phyloP scores from a whole-genome alignment of 148 eudicot species.

The Tetragonia tetragonoides region DNA sequence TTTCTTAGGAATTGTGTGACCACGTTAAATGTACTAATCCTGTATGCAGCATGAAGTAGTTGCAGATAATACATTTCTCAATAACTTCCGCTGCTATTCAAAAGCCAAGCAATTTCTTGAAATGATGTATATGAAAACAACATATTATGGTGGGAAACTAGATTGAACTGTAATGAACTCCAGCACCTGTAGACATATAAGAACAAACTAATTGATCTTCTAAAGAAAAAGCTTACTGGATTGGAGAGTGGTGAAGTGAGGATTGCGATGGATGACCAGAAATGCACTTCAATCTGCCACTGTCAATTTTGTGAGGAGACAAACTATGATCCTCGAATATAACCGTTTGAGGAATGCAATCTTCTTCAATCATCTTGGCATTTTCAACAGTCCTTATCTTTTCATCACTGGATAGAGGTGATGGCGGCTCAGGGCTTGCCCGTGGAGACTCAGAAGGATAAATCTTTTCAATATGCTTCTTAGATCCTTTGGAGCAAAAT shows the following conservation, averaged over 20 bases:
- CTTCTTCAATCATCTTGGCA: slow-evolving; percentile 22
- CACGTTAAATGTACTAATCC: neutral
- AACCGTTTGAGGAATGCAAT: slow-evolving; percentile 28
- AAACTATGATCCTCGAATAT: slow-evolving; percentile 22
- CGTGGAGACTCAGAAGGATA: slow-evolving; percentile 79
- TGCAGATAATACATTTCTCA: neutral
- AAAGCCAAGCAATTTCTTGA: neutral
- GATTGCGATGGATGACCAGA: slow-evolving; percentile 37
- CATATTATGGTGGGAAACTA: neutral
- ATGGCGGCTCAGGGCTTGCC: slow-evolving; percentile 62
- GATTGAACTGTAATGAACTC: neutral
- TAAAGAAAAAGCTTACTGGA: slow-evolving; percentile 46
- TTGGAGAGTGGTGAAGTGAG: slow-evolving; percentile 47
- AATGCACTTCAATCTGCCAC: slow-evolving; percentile 33
- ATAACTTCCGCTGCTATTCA: neutral
- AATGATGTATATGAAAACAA: neutral
- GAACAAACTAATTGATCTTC: neutral
- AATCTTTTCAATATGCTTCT: slow-evolving; percentile 57
- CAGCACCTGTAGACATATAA: neutral
- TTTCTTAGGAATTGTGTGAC: neutral
- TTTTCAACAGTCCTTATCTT: slow-evolving; percentile 19
- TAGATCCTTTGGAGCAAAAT: slow-evolving; percentile 47
- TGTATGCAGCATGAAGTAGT: neutral
- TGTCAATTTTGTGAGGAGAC: slow-evolving; percentile 23
- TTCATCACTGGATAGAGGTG: slow-evolving; percentile 47